phyloP scores from a whole-genome alignment of 257 asterid species.

The Voacanga thouarsii region DNA sequence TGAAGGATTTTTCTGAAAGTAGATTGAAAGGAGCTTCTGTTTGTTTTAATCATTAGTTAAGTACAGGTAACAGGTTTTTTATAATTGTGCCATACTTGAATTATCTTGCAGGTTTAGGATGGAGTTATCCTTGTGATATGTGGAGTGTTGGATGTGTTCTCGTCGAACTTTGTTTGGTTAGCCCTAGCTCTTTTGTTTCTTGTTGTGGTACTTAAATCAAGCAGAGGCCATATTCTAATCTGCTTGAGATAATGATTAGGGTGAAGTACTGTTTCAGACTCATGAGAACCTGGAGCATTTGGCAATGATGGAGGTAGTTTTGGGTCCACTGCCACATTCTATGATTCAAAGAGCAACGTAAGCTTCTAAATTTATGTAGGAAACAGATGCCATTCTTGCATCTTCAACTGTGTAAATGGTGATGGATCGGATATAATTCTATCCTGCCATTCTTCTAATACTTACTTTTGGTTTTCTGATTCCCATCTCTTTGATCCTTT shows the following conservation, averaged over 20 bases:
- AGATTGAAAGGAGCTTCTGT: background rate
- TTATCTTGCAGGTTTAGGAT: conserved; percentile 68
- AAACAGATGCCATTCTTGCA: background rate
- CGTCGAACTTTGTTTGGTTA: conserved; percentile 84
- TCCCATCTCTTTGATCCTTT: background rate
- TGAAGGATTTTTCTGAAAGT: background rate
- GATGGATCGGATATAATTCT: background rate
- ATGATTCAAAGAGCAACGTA: conserved; percentile 76
- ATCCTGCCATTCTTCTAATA: conserved; percentile 1
- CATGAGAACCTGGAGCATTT: conserved; percentile 95
- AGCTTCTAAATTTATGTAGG: conserved; percentile 12
- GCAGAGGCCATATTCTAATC: background rate
- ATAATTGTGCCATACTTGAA: background rate
- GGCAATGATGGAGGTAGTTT: conserved; percentile 97
- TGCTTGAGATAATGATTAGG: conserved; percentile 36
- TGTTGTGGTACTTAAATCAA: background rate
- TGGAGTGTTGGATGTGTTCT: conserved; percentile 96
- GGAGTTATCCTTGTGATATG: conserved; percentile 92
- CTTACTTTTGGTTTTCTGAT: background rate
- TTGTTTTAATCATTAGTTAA: background rate
- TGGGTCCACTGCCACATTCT: conserved; percentile 86
- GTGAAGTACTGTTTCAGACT: conserved; percentile 85
- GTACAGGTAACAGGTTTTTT: background rate
- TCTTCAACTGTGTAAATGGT: background rate
- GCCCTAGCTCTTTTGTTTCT: conserved; percentile 22